Evolutionary conservation across 2,329 filamentous ascomycete species (phyloP).

Genomic region (Neophaeococcomyces mojaviensis): DNA sequence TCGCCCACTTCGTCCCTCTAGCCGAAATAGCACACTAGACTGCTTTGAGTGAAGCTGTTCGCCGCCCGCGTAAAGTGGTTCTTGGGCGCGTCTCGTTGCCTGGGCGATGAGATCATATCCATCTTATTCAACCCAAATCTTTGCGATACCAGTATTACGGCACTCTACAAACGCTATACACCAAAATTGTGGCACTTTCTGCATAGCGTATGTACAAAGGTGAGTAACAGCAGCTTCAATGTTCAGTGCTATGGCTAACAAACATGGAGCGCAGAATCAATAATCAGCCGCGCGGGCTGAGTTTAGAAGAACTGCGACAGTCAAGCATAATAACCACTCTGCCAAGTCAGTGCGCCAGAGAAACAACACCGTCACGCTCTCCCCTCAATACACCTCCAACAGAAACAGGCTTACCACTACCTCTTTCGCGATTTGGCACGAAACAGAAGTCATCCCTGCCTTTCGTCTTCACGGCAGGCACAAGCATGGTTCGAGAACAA

Average conservation of each 20-base stretch:
- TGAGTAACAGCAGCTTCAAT: not conserved
- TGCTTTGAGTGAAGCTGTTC: not conserved
- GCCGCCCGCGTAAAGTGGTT: not conserved
- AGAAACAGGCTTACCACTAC: not conserved
- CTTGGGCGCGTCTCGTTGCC: not conserved
- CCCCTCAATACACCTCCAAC: not conserved
- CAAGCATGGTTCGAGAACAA: conserved; percentile 46
- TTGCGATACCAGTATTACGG: not conserved
- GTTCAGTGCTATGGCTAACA: not conserved
- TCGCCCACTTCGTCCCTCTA: too few relatives aligned
- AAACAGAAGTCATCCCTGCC: not conserved
- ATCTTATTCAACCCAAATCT: not conserved
- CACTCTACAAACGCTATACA: not conserved
- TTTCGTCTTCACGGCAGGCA: not conserved
- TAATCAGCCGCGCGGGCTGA: conserved; percentile 1
- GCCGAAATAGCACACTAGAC: not conserved
- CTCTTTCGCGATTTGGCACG: not conserved
- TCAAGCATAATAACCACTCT: not conserved
- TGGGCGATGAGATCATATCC: not conserved
- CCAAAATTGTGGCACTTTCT: not conserved
- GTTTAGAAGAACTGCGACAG: conserved; percentile 7
- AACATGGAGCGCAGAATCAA: conserved; percentile 5
- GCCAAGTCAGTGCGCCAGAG: not conserved
- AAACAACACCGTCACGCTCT: not conserved
- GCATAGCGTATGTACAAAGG: not conserved